Percentiles rank a stretch among this genome's conserved stretches.
phyloP scores from a whole-genome alignment of 148 eudicot genomes.

The Chenopodium suecicum region DNA sequence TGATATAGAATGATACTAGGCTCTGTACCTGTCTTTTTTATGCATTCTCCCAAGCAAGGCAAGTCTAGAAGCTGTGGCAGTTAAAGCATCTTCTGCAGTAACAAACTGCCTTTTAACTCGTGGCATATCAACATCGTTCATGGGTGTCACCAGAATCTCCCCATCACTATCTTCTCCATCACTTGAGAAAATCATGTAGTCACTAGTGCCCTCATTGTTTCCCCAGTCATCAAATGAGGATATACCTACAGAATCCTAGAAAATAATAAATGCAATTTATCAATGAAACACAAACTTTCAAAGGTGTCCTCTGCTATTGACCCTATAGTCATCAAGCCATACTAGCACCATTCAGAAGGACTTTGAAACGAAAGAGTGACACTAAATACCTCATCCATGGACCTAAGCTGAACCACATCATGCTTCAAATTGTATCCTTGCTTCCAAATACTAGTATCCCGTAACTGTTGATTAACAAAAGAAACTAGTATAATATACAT shows the following conservation, averaged over 20 bases:
- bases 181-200: conserved; percentile 53
- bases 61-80: conserved; percentile 59
- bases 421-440: conserved; percentile 17
- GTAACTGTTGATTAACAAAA: conserved; percentile 17
- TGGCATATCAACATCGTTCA: conserved; percentile 77
- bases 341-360: conserved; percentile 10
- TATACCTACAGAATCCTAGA: conserved; percentile 45
- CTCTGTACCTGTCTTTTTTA: conserved; percentile 55
- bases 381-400: conserved; percentile 37
- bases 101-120: conserved; percentile 42
- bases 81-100: conserved; percentile 57
- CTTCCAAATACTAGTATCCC: conserved; percentile 15
- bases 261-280: conserved; percentile 9
- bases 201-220: conserved; percentile 38
- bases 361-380: not conserved
- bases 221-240: conserved; percentile 66
- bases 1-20: conserved; percentile 1
- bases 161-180: conserved; percentile 88
- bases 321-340: not conserved
- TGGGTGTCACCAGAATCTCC: conserved; percentile 62
- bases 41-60: conserved; percentile 51
- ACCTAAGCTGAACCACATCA: conserved; percentile 23
- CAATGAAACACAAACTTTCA: conserved; percentile 1
- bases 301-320: not conserved
- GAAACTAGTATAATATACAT: not conserved